Percentiles rank a stretch among this genome's conserved stretches.
Evolutionary conservation across 805 yeast species (phyloP).

Genomic region (Maudiozyma turicensis): DNA sequence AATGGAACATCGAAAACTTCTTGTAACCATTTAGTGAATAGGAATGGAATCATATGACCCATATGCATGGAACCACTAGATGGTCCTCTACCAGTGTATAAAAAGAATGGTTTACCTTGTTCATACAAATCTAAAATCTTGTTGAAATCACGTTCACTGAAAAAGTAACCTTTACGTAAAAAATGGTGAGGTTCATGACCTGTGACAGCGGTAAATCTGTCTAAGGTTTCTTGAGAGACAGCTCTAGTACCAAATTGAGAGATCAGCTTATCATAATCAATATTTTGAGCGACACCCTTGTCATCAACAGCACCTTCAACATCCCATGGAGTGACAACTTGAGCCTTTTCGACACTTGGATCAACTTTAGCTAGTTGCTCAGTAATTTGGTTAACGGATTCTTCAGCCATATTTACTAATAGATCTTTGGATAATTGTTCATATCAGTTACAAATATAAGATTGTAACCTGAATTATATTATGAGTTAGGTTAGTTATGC

Average conservation of each 20-base stretch:
- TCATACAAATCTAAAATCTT: slow-evolving; percentile 82
- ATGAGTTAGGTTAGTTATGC: too few relatives aligned
- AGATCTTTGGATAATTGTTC: background rate
- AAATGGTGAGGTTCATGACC: slow-evolving; percentile 89
- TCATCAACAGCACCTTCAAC: slow-evolving; percentile 97
- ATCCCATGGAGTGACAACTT: slow-evolving; percentile 91
- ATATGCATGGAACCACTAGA: slow-evolving; percentile 89
- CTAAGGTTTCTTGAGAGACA: slow-evolving; percentile 60
- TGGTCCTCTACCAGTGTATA: slow-evolving; percentile 97
- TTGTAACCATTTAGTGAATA: slow-evolving; percentile 95
- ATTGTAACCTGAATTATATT: too few relatives aligned
- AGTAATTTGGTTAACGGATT: slow-evolving; percentile 12
- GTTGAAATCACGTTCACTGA: slow-evolving; percentile 77
- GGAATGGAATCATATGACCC: slow-evolving; percentile 94
- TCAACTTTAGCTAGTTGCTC: slow-evolving; percentile 14
- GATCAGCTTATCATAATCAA: slow-evolving; percentile 85
- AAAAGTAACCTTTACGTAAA: slow-evolving; percentile 83
- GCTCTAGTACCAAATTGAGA: slow-evolving; percentile 77
- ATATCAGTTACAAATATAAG: background rate
- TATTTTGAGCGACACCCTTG: slow-evolving; percentile 72
- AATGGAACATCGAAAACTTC: slow-evolving; percentile 95
- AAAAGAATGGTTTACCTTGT: slow-evolving; percentile 88
- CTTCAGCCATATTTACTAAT: background rate
- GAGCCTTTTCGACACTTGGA: slow-evolving; percentile 31
- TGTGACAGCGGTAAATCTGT: slow-evolving; percentile 68